Conservation (phyloP, 805 yeast species). For the Candida krabiensis region DNA sequence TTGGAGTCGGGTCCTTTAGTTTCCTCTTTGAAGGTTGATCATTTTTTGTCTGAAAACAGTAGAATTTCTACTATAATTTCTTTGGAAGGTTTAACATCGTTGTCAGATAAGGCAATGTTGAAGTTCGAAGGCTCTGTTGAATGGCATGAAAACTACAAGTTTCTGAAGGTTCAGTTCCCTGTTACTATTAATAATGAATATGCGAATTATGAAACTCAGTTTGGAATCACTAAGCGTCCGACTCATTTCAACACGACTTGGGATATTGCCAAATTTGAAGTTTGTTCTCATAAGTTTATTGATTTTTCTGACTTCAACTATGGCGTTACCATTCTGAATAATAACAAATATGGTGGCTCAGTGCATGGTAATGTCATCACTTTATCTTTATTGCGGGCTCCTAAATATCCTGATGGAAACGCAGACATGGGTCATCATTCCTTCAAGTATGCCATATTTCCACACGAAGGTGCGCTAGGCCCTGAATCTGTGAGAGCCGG, state of each 20-base stretch:
- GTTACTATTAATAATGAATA: conserved; percentile 73
- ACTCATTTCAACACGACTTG: conserved; percentile 93
- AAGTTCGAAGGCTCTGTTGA: conserved; percentile 62
- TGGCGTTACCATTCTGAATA: conserved; percentile 84
- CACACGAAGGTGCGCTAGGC: conserved; percentile 72
- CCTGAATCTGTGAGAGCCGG: conserved; percentile 70
- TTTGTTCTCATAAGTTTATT: conserved; percentile 90
- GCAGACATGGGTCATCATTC: conserved; percentile 92
- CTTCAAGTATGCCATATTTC: conserved; percentile 80
- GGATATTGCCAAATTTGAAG: conserved; percentile 97
- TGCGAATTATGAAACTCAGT: conserved; percentile 92
- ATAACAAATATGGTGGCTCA: conserved; percentile 88
- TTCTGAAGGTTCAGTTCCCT: conserved; percentile 93
- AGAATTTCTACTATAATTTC: conserved; percentile 68
- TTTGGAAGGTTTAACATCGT: conserved; percentile 51
- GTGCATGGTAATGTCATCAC: conserved; percentile 93
- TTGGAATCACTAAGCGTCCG: conserved; percentile 87
- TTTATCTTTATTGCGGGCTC: conserved; percentile 80
- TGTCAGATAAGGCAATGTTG: conserved; percentile 39
- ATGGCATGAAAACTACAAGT: conserved; percentile 88
- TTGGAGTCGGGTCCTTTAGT: conserved; percentile 55
- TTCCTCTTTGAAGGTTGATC: conserved; percentile 61
- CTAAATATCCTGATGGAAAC: conserved; percentile 91
- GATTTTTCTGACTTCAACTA: conserved; percentile 84
- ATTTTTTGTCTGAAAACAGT: conserved; percentile 57